Base-by-base conservation (phyloP, 1,139 yeast species). In the Suhomyces wounanorum region DNA sequence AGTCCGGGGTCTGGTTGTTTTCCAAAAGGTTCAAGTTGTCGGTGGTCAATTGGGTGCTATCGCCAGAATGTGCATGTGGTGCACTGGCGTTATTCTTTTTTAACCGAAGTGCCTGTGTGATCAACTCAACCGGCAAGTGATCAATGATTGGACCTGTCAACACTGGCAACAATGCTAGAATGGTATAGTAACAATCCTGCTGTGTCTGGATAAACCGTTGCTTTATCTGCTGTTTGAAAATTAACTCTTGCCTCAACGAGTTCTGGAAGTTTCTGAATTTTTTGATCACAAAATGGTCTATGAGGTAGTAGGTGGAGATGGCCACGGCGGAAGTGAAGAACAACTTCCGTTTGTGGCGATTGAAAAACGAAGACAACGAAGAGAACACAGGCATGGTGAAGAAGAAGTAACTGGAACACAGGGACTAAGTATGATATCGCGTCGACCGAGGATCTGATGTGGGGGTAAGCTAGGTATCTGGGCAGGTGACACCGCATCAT, bases 151-250 rank as follows among this genome's bases (percentile, higher is more conserved):
- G 90, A 21, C 79, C 77, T 5, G 86, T 78, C 51, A 92, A 74
- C 14, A 89, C 89, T 0, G 97, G 96, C 49, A 90, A 73, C 57
- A 94, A 77, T 9, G 96, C 94, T 65, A 89, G 77, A 52, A 92
- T 83, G 0, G 98, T 92, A 69, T 84, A 85, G 50, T 89, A 79
- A 46, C 97, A 89, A 69, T 94, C 98, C 60, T 86, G 87, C 64
- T 92, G 98, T 18, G 97, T 94, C 71, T 91, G 97, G 49, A 87
- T 84, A 63, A 91, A 94, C 54, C 96, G 53, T 47, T 65, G 64
- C 45, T 62, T 61, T 43, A 87, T 86, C 60, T 88, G 96, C 62
- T 89, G 96, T 60, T 86, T 83, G 48, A 91, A 86, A 53, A 86
- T 82, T 51, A 87, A 81, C 68, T 90, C 96, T 59, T 88, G 89